phyloP scores from a whole-genome alignment of 2,329 filamentous ascomycete genomes.

The Aspergillus bombycis region DNA sequence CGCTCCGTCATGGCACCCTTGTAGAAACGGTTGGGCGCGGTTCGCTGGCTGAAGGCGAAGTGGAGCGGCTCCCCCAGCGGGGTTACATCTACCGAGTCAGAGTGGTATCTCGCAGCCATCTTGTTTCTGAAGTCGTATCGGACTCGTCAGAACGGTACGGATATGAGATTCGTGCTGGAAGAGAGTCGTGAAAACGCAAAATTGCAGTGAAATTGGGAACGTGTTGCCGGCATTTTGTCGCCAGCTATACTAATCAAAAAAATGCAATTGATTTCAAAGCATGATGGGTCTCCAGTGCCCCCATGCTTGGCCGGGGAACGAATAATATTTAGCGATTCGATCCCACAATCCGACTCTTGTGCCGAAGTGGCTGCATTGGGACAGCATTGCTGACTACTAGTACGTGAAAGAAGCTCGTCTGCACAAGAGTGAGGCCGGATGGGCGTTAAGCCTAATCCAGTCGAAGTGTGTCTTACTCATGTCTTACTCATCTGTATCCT shows the following conservation, averaged over 20 bases:
- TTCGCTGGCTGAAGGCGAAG: constrained; percentile 57
- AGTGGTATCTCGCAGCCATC: not conserved
- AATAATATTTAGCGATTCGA: not conserved
- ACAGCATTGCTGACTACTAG: not conserved
- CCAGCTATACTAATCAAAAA: not conserved
- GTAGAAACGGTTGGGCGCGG: constrained; percentile 66
- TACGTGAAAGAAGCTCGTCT: too few species aligned
- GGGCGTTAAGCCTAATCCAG: too few species aligned
- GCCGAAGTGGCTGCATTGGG: not conserved
- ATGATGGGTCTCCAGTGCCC: not conserved
- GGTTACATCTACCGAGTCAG: constrained; percentile 31
- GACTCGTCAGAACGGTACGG: not conserved
- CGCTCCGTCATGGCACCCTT: constrained; percentile 71
- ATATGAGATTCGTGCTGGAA: not conserved
- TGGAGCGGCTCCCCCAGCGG: constrained; percentile 52
- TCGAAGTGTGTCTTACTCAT: too few species aligned
- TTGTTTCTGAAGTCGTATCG: not conserved
- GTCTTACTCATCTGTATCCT: too few species aligned
- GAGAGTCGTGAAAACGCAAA: not conserved
- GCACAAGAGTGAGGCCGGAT: too few species aligned
- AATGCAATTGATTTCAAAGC: not conserved
- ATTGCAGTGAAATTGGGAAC: not conserved
- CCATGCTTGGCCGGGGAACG: not conserved
- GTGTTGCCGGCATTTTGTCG: not conserved
- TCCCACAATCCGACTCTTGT: not conserved